Percentiles rank a stretch among this genome's conserved stretches.
These are phyloP conservation scores for Paramecium sexaurelia DNA, from an alignment of 73 alveolate species.

Conservation along the genomic window DNA sequence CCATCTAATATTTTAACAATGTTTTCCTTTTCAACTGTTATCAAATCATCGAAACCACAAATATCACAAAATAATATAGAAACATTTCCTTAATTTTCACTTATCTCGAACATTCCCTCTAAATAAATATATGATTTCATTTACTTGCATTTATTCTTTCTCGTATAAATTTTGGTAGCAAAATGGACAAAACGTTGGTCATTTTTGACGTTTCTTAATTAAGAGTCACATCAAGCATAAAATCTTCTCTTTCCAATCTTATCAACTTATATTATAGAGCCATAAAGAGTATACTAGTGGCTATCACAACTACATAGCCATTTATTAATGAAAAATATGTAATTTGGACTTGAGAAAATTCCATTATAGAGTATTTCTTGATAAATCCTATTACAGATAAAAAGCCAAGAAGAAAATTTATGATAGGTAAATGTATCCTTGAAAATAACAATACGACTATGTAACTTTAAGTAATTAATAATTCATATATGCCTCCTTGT, in stretches of 20 bases:
- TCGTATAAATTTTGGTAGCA: slow-evolving; percentile 66
- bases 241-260: slow-evolving; percentile 19
- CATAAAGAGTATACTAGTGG: neutral
- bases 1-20: slow-evolving; percentile 55
- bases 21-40: slow-evolving; percentile 54
- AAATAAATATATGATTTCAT: neutral
- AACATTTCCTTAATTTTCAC: slow-evolving; percentile 66
- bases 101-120: slow-evolving; percentile 50
- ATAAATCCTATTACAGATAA: slow-evolving; percentile 11
- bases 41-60: slow-evolving; percentile 68
- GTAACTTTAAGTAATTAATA: neutral
- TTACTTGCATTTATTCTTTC: slow-evolving; percentile 60
- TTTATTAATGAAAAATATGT: neutral
- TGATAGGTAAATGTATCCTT: slow-evolving; percentile 4
- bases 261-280: slow-evolving; percentile 27
- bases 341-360: neutral
- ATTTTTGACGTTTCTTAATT: slow-evolving; percentile 59
- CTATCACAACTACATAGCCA: neutral
- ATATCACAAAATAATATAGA: slow-evolving; percentile 68
- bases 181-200: slow-evolving; percentile 54
- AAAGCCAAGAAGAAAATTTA: neutral
- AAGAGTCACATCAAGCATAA: neutral
- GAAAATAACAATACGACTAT: slow-evolving; percentile 11
- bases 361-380: neutral
- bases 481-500: neutral